Evolutionary conservation across 306 rosid species (phyloP).

Genomic region (Rubus idaeus): DNA sequence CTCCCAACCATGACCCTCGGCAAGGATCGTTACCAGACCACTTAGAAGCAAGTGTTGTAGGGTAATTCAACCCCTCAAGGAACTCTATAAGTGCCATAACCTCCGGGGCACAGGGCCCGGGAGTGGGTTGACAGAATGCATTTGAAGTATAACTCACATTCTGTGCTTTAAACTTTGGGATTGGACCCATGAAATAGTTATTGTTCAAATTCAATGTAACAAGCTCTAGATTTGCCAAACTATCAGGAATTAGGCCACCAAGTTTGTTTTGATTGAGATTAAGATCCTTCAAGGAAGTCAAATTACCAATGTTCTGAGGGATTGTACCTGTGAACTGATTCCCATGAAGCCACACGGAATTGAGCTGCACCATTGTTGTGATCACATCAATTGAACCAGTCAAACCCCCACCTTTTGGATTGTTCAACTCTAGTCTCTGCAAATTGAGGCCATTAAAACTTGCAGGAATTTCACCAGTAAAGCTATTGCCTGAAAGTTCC

Average conservation of each 20-base stretch:
- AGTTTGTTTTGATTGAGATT: conserved; percentile 73
- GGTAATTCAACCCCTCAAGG: conserved; percentile 65
- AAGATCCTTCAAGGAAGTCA: conserved; percentile 63
- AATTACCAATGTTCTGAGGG: conserved; percentile 64
- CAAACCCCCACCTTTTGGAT: conserved; percentile 55
- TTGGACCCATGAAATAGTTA: conserved; percentile 82
- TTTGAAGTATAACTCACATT: conserved; percentile 32
- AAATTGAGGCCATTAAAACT: conserved; percentile 36
- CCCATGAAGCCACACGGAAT: conserved; percentile 85
- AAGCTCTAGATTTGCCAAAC: conserved; percentile 54
- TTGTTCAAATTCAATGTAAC: conserved; percentile 65
- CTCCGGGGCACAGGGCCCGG: conserved; percentile 64
- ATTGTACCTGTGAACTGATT: conserved; percentile 69
- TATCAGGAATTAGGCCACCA: conserved; percentile 71
- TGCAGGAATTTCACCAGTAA: conserved; percentile 56
- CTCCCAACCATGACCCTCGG: conserved; percentile 64
- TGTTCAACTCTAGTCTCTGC: conserved; percentile 71
- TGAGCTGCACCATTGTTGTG: conserved; percentile 61
- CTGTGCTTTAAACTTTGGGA: conserved; percentile 61
- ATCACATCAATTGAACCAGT: conserved; percentile 64
- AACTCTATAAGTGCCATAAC: conserved; percentile 73
- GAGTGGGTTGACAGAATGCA: conserved; percentile 51
- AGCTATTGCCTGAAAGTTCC: conserved; percentile 56
- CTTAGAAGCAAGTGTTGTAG: conserved; percentile 47
- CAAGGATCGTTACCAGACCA: conserved; percentile 87